These are phyloP conservation scores for thale cress (Arabidopsis thaliana) DNA, from an alignment of 345 rosid species.

Conservation along the genomic window TAIR10.1 NC_003076.8:20854501-20855000, in stretches of 20 bases:
- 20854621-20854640: constrained; percentile 79
- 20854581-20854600: constrained; percentile 51
- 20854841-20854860: constrained; percentile 6
- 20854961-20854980: constrained; percentile 40
- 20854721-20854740: constrained; percentile 11
- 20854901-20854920: neutral
- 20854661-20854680: constrained; percentile 45
- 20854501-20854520: constrained; percentile 71
- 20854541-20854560: constrained; percentile 53
- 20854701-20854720: constrained; percentile 55
- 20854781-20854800: constrained; percentile 22
- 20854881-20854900: constrained; percentile 23
- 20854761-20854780: constrained; percentile 28
- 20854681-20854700: constrained; percentile 72
- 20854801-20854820: constrained; percentile 11
- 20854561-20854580: constrained; percentile 50
- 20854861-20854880: constrained; percentile 35
- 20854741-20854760: constrained; percentile 18
- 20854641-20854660: constrained; percentile 69
- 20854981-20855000: constrained; percentile 35
- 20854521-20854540: constrained; percentile 68
- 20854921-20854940: constrained; percentile 7
- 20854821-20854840: neutral
- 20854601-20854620: constrained; percentile 70
- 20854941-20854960: constrained; percentile 40